Evolutionary conservation across 2,329 filamentous ascomycete species (phyloP), one percentile per base, ranked within the genome.

Genomic region (Calonectria fujianensis): DNA sequence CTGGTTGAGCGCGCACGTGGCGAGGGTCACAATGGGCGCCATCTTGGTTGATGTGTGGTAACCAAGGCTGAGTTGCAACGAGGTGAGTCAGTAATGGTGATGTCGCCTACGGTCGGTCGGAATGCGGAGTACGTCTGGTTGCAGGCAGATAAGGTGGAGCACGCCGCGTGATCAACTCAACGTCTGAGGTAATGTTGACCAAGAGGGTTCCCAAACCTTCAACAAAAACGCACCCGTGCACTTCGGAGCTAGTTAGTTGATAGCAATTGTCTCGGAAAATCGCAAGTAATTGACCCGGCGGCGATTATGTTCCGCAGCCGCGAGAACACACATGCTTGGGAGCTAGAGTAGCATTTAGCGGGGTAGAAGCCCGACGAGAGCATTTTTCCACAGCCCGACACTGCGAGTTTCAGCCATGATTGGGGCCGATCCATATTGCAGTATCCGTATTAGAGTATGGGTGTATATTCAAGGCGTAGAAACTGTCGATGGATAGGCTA

Each of bases 11-110:
- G 45, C 45, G n/a, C 45, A 48, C n/a, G 45, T 48, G 20, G 45
- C 45, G 45, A 48, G 45, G 45, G 45, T 48, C n/a, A 48, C 45
- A 48, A 48, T 48, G n/a, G 45, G 45, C n/a, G 45, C 45, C 45
- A 48, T 48, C 5, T 48, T 48, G 45, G 45, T 24, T 48, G 45
- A 48, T 48, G 45, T 48, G n/a, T 24, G 45, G n/a, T 11, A 48
- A 10, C n/a, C 45, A 48, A 48, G 18, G 45, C n/a, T 24, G n/a
- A 13, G 45, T n/a, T 24, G 45, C 45, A 48, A 24, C 45, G 10
- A 24, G 45, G n/a, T 48, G 45, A 48, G 45, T 24, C 3, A 48
- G 45, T 48, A 48, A 48, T 45, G 7, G 41, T 18, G 41, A 45
- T 45, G 41, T 18, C 41, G 41, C 41, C 41, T 45, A 45, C 41